Percentiles rank a stretch among this genome's conserved stretches.
Evolutionary conservation across 139 green algal genomes (phyloP).

Genomic region (Medakamo hakoo): DNA sequence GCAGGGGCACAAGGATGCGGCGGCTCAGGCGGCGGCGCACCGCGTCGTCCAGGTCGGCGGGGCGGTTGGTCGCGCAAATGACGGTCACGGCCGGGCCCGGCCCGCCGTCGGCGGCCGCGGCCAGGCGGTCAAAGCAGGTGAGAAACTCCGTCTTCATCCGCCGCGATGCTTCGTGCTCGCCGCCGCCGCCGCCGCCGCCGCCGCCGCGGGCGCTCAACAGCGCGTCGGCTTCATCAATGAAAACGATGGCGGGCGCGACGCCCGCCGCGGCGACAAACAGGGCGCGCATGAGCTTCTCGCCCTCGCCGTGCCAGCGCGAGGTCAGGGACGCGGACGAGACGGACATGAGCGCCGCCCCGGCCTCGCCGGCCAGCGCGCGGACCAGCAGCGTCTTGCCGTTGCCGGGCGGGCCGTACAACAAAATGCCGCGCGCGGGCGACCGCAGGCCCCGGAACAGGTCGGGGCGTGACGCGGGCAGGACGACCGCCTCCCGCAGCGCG

Average conservation of each 20-base stretch:
- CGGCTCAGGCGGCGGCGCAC: conserved; percentile 73
- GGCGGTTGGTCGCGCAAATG: conserved; percentile 81
- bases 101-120: conserved; percentile 20
- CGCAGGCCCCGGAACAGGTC: conserved; percentile 59
- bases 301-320: conserved; percentile 76
- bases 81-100: no score
- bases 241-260: conserved; percentile 62
- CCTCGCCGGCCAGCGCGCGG: conserved; percentile 42
- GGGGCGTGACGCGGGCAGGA: conserved; percentile 39
- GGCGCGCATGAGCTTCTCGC: conserved; percentile 74
- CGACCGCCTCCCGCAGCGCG: conserved; percentile 58
- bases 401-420: conserved; percentile 74
- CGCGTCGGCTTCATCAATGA: conserved; percentile 27
- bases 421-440: conserved; percentile 51
- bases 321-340: conserved; percentile 66
- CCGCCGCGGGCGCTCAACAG: no score
- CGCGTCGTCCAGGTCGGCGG: conserved; percentile 85
- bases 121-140: conserved; percentile 38
- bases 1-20: conserved; percentile 88
- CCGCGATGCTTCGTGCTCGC: conserved; percentile 85
- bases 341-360: conserved; percentile 63
- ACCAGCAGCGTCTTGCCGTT: conserved; percentile 69
- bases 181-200: no score
- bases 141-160: conserved; percentile 93
- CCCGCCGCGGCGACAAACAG: conserved; percentile 47